Conservation (phyloP, 345 rosid species). For the Bretschneidera sinensis region DNA sequence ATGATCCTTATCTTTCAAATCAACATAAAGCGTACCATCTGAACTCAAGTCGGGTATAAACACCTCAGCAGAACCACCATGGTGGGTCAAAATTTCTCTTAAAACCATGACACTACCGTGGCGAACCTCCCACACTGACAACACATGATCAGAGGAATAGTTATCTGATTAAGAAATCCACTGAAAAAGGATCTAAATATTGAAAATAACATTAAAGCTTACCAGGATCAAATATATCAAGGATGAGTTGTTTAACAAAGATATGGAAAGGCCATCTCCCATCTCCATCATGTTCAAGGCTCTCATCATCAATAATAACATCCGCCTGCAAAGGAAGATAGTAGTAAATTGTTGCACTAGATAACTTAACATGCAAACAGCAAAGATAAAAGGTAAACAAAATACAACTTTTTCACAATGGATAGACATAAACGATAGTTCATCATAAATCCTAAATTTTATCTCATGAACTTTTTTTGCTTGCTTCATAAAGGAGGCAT, state of each 20-base stretch:
- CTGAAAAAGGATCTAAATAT: conserved; percentile 8
- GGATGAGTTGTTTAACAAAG: conserved; percentile 89
- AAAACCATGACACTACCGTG: conserved; percentile 97
- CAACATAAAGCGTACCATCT: conserved; percentile 39
- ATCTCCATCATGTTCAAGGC: conserved; percentile 65
- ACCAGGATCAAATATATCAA: conserved; percentile 99
- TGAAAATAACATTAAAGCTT: conserved; percentile 26
- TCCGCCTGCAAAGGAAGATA: conserved; percentile 43
- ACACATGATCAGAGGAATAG: conserved; percentile 10
- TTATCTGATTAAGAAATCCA: conserved; percentile 9
- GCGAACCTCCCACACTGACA: conserved; percentile 95
- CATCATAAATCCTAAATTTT: no score
- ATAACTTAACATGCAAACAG: not conserved
- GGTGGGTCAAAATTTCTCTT: conserved; percentile 91
- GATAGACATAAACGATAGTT: no score
- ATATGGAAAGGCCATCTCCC: conserved; percentile 85
- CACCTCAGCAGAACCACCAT: conserved; percentile 95
- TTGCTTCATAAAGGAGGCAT: not conserved
- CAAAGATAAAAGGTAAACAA: not conserved
- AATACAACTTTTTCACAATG: not conserved
- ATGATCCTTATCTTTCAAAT: conserved; percentile 38
- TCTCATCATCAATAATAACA: conserved; percentile 68
- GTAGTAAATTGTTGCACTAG: conserved; percentile 8
- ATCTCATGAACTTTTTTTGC: no score
- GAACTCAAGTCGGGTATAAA: conserved; percentile 54